These are phyloP conservation scores for Colletotrichum karsti DNA, from an alignment of 2,329 filamentous ascomycete genomes.

Conservation along the genomic window DNA sequence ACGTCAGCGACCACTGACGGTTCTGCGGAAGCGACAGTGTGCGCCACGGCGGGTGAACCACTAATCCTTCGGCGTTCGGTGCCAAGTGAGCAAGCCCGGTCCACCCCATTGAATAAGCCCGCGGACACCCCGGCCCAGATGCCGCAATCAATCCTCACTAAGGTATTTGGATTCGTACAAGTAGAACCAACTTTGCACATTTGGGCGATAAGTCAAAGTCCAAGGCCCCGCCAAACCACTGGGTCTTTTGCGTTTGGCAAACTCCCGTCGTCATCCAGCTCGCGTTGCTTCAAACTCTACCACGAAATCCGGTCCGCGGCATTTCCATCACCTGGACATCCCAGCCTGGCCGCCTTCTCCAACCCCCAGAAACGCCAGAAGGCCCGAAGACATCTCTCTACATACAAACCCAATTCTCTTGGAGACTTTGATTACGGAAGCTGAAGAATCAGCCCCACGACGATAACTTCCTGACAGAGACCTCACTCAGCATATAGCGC, in stretches of 20 bases:
- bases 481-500: not conserved
- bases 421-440: not conserved
- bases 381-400: not conserved
- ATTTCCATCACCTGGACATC: constrained; percentile 1
- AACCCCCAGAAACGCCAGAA: not conserved
- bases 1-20: constrained; percentile 20
- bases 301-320: not conserved
- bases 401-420: not conserved
- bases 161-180: too few species aligned
- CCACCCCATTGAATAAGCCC: constrained; percentile 19
- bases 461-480: not conserved
- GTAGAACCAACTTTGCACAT: too few species aligned
- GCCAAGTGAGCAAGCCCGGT: not conserved
- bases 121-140: not conserved
- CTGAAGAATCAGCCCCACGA: not conserved
- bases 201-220: not conserved
- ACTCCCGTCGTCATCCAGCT: not conserved
- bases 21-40: not conserved
- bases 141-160: constrained; percentile 21
- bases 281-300: not conserved
- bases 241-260: not conserved
- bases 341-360: not conserved
- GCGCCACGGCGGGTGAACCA: constrained; percentile 10
- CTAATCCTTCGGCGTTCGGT: not conserved
- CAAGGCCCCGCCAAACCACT: not conserved